Evolutionary conservation across 2,329 filamentous ascomycete species (phyloP).

Genomic region (Dothistroma pini): DNA sequence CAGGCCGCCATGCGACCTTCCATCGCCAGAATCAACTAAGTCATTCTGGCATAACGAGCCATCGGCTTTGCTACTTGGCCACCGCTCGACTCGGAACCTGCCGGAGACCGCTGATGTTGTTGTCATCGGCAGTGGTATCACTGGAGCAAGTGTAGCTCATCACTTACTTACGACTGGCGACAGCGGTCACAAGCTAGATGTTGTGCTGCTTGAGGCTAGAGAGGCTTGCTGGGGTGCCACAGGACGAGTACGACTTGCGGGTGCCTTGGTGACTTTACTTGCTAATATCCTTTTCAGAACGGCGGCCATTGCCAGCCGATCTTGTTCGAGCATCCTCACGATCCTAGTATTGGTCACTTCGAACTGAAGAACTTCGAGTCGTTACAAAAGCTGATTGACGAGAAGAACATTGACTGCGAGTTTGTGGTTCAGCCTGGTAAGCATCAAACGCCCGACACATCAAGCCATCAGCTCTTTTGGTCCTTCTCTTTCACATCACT

Average conservation of each 20-base stretch:
- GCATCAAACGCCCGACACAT: not conserved
- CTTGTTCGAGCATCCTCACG: conserved; percentile 58
- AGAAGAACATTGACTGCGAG: conserved; percentile 63
- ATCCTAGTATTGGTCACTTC: conserved; percentile 59
- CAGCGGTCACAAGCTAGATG: conserved; percentile 46
- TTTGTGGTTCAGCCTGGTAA: conserved; percentile 55
- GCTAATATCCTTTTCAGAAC: conserved; percentile 36
- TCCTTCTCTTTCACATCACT: not conserved
- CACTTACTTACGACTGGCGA: conserved; percentile 44
- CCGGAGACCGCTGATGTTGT: conserved; percentile 64
- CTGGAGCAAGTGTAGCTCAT: conserved; percentile 67
- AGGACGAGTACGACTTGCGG: conserved; percentile 63
- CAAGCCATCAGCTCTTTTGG: not conserved
- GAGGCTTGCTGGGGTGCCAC: conserved; percentile 83
- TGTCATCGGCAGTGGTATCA: conserved; percentile 72
- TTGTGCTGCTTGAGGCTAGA: conserved; percentile 72
- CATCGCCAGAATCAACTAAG: conserved; percentile 24
- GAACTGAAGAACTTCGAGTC: conserved; percentile 66
- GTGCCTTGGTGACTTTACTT: too few relatives aligned
- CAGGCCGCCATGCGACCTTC: conserved; percentile 23
- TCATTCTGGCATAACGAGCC: conserved; percentile 75
- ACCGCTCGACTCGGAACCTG: conserved; percentile 62
- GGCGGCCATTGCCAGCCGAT: conserved; percentile 69
- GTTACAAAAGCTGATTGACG: conserved; percentile 55
- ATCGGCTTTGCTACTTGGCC: conserved; percentile 60